These are phyloP conservation scores for Geosmithia putterillii DNA, from an alignment of 2,329 filamentous ascomycete species.

Conservation along the genomic window DNA sequence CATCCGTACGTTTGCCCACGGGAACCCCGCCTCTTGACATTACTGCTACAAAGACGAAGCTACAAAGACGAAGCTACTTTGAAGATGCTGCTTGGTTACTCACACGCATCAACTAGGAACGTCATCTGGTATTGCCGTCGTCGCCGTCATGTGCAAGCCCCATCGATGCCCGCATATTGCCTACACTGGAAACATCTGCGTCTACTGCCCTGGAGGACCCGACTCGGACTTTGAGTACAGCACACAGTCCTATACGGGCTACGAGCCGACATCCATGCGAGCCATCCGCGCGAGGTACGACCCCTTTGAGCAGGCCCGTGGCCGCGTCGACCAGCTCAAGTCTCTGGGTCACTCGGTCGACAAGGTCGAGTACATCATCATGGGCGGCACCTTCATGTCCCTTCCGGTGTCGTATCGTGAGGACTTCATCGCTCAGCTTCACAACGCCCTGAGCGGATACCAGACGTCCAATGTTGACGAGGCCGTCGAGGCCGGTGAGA, in stretches of 20 bases:
- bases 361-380: conserved; percentile 99
- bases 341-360: conserved; percentile 92
- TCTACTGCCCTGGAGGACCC: conserved; percentile 94
- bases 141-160: conserved; percentile 99
- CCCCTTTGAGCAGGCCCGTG: conserved; percentile 92
- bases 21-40: neutral
- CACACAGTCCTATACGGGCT: conserved; percentile 96
- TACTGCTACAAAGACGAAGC: neutral
- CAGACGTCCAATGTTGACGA: conserved; percentile 91
- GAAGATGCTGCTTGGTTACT: no score
- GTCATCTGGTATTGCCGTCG: conserved; percentile 92
- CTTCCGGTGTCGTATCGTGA: conserved; percentile 80
- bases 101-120: conserved; percentile 44
- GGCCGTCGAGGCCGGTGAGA: conserved; percentile 84
- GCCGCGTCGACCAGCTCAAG: conserved; percentile 92
- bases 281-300: conserved; percentile 95
- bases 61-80: conserved; percentile 1
- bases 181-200: conserved; percentile 97
- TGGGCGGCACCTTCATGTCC: conserved; percentile 99
- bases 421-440: conserved; percentile 86
- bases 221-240: conserved; percentile 99
- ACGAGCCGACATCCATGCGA: conserved; percentile 97
- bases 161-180: conserved; percentile 96
- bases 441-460: conserved; percentile 94
- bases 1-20: conserved; percentile 45